Evolutionary conservation across 2,329 filamentous ascomycete species (phyloP), one percentile per base, ranked within the genome.

Genomic region (Neofusicoccum umdonicola): DNA sequence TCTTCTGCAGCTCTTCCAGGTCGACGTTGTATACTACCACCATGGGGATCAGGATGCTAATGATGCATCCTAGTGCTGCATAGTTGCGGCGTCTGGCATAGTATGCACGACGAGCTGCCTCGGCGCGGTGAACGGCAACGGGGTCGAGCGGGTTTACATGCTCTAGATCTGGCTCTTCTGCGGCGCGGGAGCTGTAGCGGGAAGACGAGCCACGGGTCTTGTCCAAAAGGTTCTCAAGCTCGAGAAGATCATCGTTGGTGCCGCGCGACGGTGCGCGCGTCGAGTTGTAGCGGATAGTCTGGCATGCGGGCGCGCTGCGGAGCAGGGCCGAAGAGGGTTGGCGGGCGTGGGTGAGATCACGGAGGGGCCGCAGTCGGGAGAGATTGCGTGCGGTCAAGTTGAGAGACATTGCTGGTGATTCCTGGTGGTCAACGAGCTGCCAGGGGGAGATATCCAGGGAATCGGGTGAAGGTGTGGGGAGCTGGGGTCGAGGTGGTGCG

Each of bases 41-140:
- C 15, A 78, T 73, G 47, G 76, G 75, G 8, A 72, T 71, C 31
- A 75, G 72, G 74, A 78, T 78, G 34, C 73, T 76, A 12, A 77
- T 57, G 0, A 71, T 72, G 13, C 73, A 74, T 35, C 76, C 76
- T 3, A 76, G 66, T 3, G 71, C 71, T 0, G 76, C 71, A 70
- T 73, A 75, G 44, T 77, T 77, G 35, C 72, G 66, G 63, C 69
- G 67, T 50, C 69, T 68, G 13, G 70, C 68, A n/a, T 69, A 65
- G 7, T 71, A 65, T 13, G 72, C 72, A 1, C 73, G 70, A n/a
- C 72, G 71, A 4, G 73, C 64, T 1, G 70, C 70, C 44, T 77
- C 71, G 6, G 69, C 71, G 54, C 76, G 75, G 65, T 77, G 75
- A 4, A 76, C 56, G 0, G 74, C 75, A 54, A 77, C 69, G 19